These are phyloP conservation scores for Cladophialophora carrionii DNA, from an alignment of 2,329 filamentous ascomycete species.

Conservation along the genomic window DNA sequence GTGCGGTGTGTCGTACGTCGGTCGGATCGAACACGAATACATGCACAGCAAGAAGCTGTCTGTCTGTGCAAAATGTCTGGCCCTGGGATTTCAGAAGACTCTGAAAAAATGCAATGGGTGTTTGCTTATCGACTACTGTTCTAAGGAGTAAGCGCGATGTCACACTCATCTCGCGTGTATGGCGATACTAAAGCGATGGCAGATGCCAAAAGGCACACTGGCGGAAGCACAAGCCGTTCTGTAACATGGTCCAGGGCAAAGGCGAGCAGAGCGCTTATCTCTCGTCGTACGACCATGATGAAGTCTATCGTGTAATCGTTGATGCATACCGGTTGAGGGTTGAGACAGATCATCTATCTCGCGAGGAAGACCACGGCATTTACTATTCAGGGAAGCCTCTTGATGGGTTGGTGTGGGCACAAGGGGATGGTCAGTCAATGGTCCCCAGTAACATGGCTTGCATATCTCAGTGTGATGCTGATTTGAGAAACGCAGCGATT, in stretches of 20 bases:
- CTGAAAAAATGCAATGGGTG: conserved; percentile 37
- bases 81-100: conserved; percentile 37
- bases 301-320: conserved; percentile 38
- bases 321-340: conserved; percentile 42
- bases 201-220: conserved; percentile 41
- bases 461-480: background rate
- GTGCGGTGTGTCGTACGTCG: conserved; percentile 32
- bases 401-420: conserved; percentile 43
- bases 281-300: conserved; percentile 35
- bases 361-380: conserved; percentile 36
- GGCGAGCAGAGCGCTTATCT: conserved; percentile 37
- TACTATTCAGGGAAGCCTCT: conserved; percentile 42
- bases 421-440: conserved; percentile 29
- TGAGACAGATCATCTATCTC: conserved; percentile 39
- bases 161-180: background rate
- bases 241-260: conserved; percentile 38
- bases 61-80: conserved; percentile 36
- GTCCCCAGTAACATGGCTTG: background rate
- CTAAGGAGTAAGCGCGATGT: conserved; percentile 31
- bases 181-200: background rate
- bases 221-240: conserved; percentile 39
- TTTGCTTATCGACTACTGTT: conserved; percentile 37
- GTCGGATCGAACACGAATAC: conserved; percentile 38
- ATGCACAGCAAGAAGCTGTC: conserved; percentile 37
- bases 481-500: conserved; percentile 12